A percentile compares a stretch with the other conserved stretches of the same genome.
phyloP scores from a whole-genome alignment of 306 rosid genomes.

The Cercis canadensis region DNA sequence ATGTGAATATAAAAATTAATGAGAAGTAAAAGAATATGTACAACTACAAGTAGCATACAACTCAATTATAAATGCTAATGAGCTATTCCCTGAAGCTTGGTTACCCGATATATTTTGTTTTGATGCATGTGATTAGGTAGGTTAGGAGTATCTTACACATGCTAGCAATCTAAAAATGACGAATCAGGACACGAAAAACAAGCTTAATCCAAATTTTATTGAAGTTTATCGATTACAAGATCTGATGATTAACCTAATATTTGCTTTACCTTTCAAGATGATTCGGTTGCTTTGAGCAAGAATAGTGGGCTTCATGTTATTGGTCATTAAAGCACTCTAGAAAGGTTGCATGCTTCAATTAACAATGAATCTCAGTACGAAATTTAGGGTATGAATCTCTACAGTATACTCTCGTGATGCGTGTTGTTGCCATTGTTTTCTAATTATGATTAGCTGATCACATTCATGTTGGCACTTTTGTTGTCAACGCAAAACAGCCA shows the following conservation, averaged over 20 bases:
- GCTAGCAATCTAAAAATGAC: constrained; percentile 40
- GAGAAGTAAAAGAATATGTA: no score
- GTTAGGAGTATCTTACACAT: constrained; percentile 48
- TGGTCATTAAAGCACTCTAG: neutral
- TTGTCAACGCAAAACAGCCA: no score
- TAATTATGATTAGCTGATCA: no score
- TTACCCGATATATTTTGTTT: constrained; percentile 11
- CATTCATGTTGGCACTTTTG: no score
- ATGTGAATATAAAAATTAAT: no score
- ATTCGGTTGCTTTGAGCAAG: constrained; percentile 43
- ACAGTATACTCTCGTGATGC: no score
- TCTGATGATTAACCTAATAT: constrained; percentile 43
- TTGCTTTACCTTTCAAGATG: constrained; percentile 43
- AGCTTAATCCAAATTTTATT: constrained; percentile 27
- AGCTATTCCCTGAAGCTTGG: neutral
- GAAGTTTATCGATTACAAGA: constrained; percentile 33
- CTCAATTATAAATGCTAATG: no score
- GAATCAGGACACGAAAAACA: constrained; percentile 2
- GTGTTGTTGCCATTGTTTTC: no score
- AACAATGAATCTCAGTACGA: no score
- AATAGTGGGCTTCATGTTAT: constrained; percentile 65
- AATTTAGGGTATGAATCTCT: no score
- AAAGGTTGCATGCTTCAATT: no score
- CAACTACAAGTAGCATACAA: no score
- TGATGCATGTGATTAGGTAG: constrained; percentile 55